These are phyloP conservation scores for Colletotrichum shisoi DNA, from an alignment of 2,329 filamentous ascomycete species.

Conservation along the genomic window DNA sequence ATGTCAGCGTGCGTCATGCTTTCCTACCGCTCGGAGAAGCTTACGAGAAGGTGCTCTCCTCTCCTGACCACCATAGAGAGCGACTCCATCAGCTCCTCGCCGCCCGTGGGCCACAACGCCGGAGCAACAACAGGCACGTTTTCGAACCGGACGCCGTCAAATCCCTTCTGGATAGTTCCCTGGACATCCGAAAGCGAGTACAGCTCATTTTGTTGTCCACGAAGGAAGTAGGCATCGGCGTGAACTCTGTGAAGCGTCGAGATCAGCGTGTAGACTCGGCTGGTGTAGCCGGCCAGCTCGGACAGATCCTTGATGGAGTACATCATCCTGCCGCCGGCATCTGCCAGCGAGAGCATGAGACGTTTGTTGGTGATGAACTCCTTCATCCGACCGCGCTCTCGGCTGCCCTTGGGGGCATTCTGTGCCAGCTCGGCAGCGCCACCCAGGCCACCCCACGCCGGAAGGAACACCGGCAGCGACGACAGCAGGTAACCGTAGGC, in stretches of 20 bases:
- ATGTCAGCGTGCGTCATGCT: constrained; percentile 25
- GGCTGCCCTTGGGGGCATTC: constrained; percentile 59
- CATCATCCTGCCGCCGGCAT: constrained; percentile 98
- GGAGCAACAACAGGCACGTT: constrained; percentile 93
- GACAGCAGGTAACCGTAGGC: constrained; percentile 95
- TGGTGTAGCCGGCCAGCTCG: constrained; percentile 94
- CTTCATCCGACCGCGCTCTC: constrained; percentile 90
- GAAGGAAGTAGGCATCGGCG: constrained; percentile 82
- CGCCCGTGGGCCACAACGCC: constrained; percentile 84
- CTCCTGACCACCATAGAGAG: constrained; percentile 88
- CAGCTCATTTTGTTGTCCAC: constrained; percentile 74
- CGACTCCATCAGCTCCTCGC: constrained; percentile 88
- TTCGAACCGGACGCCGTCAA: constrained; percentile 91
- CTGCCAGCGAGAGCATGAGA: constrained; percentile 94
- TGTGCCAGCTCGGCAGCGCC: constrained; percentile 73
- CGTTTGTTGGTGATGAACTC: constrained; percentile 99
- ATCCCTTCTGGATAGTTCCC: constrained; percentile 92
- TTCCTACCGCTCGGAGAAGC: constrained; percentile 37
- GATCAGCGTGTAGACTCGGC: constrained; percentile 92
- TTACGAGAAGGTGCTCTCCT: constrained; percentile 84
- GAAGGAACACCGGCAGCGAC: constrained; percentile 90
- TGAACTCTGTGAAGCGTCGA: constrained; percentile 94
- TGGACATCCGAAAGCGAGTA: constrained; percentile 92
- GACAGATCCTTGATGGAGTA: constrained; percentile 98
- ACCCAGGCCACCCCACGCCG: constrained; percentile 88